Evolutionary conservation across 805 yeast genomes (phyloP), one percentile per base, ranked within the genome.

Genomic region (Candida adriatica): DNA sequence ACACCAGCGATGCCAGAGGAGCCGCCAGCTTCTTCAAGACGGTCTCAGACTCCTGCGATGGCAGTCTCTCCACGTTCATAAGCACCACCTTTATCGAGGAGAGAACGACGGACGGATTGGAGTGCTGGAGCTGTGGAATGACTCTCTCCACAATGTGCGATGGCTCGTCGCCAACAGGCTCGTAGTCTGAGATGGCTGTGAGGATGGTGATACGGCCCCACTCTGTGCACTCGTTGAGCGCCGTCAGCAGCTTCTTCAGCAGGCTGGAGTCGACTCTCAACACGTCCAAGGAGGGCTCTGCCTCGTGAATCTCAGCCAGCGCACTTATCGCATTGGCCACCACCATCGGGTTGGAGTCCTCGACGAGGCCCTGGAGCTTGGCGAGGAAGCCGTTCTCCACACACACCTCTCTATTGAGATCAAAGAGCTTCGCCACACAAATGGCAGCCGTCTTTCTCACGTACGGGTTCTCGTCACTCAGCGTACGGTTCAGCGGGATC

Each of bases 361-460:
- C 78, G 16, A 92, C 66, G 34, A 92, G 60, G 8, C 64, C 66
- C 39, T 79, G 64, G 42, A 92, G 64, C 37, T 68, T 71, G 17
- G 75, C 77, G 38, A 92, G 56, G 41, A 92, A 88, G 5, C 96
- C 96, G 48, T 81, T 78, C 50, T 90, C 96, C 26, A 85, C 56
- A 50, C 96, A 86, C 58, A 84, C 66, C 30, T 73, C 72, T 16
- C 88, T 75, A 49, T 83, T 80, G 50, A 90, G 64, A 49, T 90
- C 96, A 53, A 82, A 92, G 52, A 92, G 64, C 59, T 92, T 92
- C 26, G 96, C 96, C 30, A 92, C 97, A 58, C 97, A 86, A 25
- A 92, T 80, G 5, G 95, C 96, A 0, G 98, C 98, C 1, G 98
- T 92, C 51, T 94, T 92, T 41, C 99, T 70, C 30, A 92, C 99